phyloP scores from a whole-genome alignment of 495 filamentous ascomycete species.

The Annulohypoxylon maeteangense region DNA sequence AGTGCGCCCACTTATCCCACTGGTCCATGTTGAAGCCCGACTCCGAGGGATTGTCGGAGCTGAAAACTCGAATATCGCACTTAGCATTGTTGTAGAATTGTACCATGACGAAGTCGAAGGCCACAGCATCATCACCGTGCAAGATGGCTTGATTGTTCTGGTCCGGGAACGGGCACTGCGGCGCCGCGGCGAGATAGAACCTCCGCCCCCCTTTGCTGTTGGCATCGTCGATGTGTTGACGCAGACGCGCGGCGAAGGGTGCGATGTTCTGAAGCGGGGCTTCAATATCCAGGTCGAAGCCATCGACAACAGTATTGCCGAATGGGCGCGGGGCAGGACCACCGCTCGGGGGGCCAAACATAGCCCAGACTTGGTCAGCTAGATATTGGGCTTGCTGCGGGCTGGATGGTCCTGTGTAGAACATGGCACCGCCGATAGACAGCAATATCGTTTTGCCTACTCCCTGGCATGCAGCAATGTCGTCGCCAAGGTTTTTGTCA shows the following conservation, averaged over 20 bases:
- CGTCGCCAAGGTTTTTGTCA: conserved; percentile 59
- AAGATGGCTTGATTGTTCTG: conserved; percentile 65
- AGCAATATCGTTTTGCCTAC: conserved; percentile 70
- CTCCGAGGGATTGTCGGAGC: conserved; percentile 53
- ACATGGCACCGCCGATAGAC: conserved; percentile 67
- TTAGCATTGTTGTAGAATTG: conserved; percentile 73
- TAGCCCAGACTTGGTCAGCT: conserved; percentile 69
- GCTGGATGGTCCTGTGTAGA: conserved; percentile 59
- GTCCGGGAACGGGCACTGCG: conserved; percentile 66
- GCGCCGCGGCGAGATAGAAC: conserved; percentile 67
- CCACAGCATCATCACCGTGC: conserved; percentile 52
- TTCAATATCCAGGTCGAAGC: conserved; percentile 65
- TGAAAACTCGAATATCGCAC: conserved; percentile 68
- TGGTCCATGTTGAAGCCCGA: conserved; percentile 71
- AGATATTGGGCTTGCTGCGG: conserved; percentile 61
- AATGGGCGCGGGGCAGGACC: conserved; percentile 56
- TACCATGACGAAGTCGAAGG: conserved; percentile 72
- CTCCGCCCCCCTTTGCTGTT: conserved; percentile 49
- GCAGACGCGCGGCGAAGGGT: conserved; percentile 65
- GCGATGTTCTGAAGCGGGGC: conserved; percentile 57
- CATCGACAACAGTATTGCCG: conserved; percentile 63
- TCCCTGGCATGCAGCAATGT: conserved; percentile 69
- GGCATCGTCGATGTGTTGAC: conserved; percentile 60
- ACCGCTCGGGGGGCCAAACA: conserved; percentile 65
- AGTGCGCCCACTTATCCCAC: conserved; percentile 79